phyloP scores from a whole-genome alignment of 1,139 yeast genomes.

The Torulaspora globosa region DNA sequence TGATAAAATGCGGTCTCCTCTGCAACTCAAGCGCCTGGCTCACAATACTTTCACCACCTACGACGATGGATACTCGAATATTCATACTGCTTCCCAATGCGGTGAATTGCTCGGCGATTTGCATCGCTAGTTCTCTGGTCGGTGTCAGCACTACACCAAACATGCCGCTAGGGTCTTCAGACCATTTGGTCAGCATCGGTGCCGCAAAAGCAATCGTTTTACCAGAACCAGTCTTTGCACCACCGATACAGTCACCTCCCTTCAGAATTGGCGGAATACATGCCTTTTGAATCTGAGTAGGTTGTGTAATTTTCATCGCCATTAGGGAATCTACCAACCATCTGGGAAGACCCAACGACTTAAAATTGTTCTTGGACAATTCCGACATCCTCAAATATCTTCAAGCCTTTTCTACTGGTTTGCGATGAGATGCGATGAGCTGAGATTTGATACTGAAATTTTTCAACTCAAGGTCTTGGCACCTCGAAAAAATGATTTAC shows the following conservation, averaged over 20 bases:
- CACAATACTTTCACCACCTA: slow-evolving; percentile 93
- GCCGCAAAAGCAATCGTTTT: slow-evolving; percentile 96
- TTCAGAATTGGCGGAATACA: slow-evolving; percentile 82
- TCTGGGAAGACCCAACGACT: slow-evolving; percentile 67
- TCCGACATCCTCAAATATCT: slow-evolving; percentile 8
- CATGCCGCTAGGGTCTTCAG: slow-evolving; percentile 90
- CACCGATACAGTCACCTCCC: slow-evolving; percentile 89
- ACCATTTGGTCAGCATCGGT: slow-evolving; percentile 92
- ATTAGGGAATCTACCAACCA: slow-evolving; percentile 82
- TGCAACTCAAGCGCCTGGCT: slow-evolving; percentile 79
- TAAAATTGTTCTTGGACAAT: slow-evolving; percentile 39
- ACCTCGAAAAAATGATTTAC: slow-evolving; percentile 7
- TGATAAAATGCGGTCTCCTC: slow-evolving; percentile 84
- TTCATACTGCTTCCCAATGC: slow-evolving; percentile 91
- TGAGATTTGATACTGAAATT: neutral
- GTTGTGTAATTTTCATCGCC: slow-evolving; percentile 76
- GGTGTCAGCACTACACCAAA: slow-evolving; percentile 89
- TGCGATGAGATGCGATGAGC: slow-evolving; percentile 8
- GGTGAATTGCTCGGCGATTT: slow-evolving; percentile 92
- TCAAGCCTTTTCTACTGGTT: neutral
- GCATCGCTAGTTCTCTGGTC: slow-evolving; percentile 91
- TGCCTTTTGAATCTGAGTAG: slow-evolving; percentile 81
- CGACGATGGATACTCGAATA: slow-evolving; percentile 71
- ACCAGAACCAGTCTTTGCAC: slow-evolving; percentile 98
- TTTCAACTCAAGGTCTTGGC: slow-evolving; percentile 1